Evolutionary conservation across 1,139 yeast genomes (phyloP), one percentile per base, ranked within the genome.

Genomic region (Yamadazyma triangularis): DNA sequence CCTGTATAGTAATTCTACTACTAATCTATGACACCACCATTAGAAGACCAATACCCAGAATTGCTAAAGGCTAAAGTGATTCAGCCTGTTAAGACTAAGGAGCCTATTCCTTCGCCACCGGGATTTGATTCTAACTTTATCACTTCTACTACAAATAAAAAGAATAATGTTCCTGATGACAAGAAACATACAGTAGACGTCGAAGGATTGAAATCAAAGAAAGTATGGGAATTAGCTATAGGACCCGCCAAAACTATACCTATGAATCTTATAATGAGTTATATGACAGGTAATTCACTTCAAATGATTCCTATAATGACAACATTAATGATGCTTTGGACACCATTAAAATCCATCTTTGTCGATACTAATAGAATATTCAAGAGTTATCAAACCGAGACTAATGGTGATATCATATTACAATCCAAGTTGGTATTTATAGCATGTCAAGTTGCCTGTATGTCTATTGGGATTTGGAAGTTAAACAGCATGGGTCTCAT

Each of bases 261-360:
- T 4, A 84, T 88, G 94, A 91, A 87, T 47, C 54, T 84, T 36
- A 63, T 87, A 34, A 87, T 91, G 95, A 79, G 89, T 38, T 91
- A 87, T 56, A 86, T 91, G 88, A 79, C 96, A 2, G 98, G 98
- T 20, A 83, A 84, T 48, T 78, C 95, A 5, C 62, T 91, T 18
- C 97, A 91, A 48, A 72, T 91, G 41, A 88, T 91, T 37, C 93
- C 96, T 4, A 82, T 91, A 34, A 82, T 88, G 59, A 89, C 88
- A 86, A 84, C 96, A 0, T 58, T 85, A 25, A 86, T 83, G 87
- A 65, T 91, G 48, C 76, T 91, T 42, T 73, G 81, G 45, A 80
- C 77, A 27, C 95, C 97, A 0, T 47, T 86, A 25, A 80, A 77
- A 47, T 86, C 94, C 21, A 78, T 91, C 2, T 56, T 80, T 29